Conservation (phyloP, 2,329 filamentous ascomycete genomes). For the Raffaelea arxii region DNA sequence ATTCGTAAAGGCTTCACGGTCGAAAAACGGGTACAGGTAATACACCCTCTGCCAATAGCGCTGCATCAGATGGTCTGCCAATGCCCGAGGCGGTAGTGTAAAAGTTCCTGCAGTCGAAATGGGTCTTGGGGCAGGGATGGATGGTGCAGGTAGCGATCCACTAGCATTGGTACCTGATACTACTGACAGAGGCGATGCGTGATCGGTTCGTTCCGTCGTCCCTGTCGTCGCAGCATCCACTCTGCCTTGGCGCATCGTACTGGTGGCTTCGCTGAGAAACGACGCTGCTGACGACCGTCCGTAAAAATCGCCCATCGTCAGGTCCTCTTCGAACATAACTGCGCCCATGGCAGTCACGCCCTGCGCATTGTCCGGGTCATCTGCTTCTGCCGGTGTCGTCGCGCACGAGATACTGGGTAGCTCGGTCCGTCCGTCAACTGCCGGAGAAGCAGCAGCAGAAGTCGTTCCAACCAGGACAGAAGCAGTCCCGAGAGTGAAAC, state of each 20-base stretch:
- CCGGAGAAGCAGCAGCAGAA: too few species aligned
- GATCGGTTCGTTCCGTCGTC: too few species aligned
- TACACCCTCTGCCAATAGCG: conserved; percentile 28
- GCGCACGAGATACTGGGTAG: background rate
- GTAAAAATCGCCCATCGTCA: conserved; percentile 4
- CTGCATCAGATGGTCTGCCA: conserved; percentile 30
- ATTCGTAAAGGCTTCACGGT: conserved; percentile 27
- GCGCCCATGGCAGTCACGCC: conserved; percentile 9
- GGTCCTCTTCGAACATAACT: conserved; percentile 6
- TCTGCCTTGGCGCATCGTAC: background rate
- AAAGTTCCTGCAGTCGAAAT: conserved; percentile 4
- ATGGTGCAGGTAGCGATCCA: too few species aligned
- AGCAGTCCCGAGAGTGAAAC: too few species aligned
- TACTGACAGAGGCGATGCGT: too few species aligned
- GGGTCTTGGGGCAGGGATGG: too few species aligned
- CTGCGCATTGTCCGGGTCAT: background rate
- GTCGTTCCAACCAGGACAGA: too few species aligned
- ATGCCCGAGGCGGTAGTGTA: conserved; percentile 25
- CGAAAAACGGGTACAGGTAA: conserved; percentile 33
- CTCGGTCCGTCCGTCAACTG: background rate
- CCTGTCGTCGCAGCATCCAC: background rate
- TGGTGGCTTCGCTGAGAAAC: conserved; percentile 8
- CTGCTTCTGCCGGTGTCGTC: background rate
- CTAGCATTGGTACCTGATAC: too few species aligned
- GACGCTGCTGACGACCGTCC: conserved; percentile 6